Evolutionary conservation across 257 asterid species (phyloP).

Genomic region (Osmanthus fragrans): DNA sequence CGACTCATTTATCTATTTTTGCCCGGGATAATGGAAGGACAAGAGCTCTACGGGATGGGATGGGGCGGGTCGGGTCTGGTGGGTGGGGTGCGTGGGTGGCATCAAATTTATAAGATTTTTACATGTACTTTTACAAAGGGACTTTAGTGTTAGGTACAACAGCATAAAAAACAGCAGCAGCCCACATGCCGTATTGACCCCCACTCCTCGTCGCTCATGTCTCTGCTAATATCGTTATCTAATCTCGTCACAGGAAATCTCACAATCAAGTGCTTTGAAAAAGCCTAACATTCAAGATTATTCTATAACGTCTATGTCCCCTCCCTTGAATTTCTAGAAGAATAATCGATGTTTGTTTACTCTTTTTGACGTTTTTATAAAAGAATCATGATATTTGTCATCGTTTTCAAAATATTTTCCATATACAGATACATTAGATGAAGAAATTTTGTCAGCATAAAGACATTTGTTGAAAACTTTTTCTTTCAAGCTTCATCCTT

Average conservation of each 20-base stretch:
- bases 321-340: background rate
- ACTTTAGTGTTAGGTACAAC: slow-evolving; percentile 29
- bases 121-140: too few species aligned
- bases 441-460: too few species aligned
- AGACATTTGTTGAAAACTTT: background rate
- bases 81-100: too few species aligned
- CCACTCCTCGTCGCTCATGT: slow-evolving; percentile 37
- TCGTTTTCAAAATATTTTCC: too few species aligned
- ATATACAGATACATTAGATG: too few species aligned
- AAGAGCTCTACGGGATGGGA: too few species aligned
- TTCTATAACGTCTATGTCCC: background rate
- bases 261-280: slow-evolving; percentile 1
- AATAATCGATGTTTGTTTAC: background rate
- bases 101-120: too few species aligned
- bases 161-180: slow-evolving; percentile 29
- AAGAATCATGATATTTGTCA: too few species aligned
- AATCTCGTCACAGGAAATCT: slow-evolving; percentile 19
- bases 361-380: background rate
- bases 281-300: slow-evolving; percentile 29
- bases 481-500: background rate
- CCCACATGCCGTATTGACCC: slow-evolving; percentile 52
- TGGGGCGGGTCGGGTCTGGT: too few species aligned
- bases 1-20: too few species aligned
- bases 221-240: slow-evolving; percentile 43
- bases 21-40: too few species aligned